Evolutionary conservation across 2,329 filamentous ascomycete species (phyloP), one percentile per base, ranked within the genome.

Genomic region (Coniochaeta sp.): DNA sequence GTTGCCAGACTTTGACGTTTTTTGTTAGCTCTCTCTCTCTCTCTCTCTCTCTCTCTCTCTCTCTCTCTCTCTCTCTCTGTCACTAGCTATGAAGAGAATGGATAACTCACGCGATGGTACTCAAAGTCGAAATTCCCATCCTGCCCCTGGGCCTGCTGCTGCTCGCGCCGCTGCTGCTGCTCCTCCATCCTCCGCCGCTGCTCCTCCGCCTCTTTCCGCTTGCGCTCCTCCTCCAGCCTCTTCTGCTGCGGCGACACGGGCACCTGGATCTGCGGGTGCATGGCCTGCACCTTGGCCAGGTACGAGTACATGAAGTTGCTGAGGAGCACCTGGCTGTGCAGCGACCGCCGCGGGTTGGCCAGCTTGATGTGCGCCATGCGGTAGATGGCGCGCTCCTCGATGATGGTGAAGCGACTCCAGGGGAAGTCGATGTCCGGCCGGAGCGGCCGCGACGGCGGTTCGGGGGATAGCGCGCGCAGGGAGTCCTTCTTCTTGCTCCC

Each of bases 251-350:
- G 87, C 17, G 89, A 93, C 38, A 89, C 84, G n/a, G 91, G 91
- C 50, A 96, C 88, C 68, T 96, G 90, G 76, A 97, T 90, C 70
- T 96, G 91, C 50, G 95, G 95, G 73, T 99, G 95, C 91, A 97
- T 97, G 69, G 96, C 92, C 75, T 99, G 95, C 54, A 99, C 95
- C 74, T 98, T 99, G 63, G 95, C 95, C 65, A 99, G 83, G 73
- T 99, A 99, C 60, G 92, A 95, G 77, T 99, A 99, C 95, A 99
- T 99, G 75, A 99, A 99, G 73, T 99, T 99, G 75, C 93, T 97
- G 66, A 99, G 83, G 61, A 99, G 80, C 24, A 99, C 95, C 74
- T 99, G 95, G 62, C 93, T 97, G 70, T 96, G 89, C 58, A 99
- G 77, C 44, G 93, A 90, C 60, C 95, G 88, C 52, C 93, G 88